phyloP scores from a whole-genome alignment of 1,139 yeast genomes.

The Zygoascus meyerae region DNA sequence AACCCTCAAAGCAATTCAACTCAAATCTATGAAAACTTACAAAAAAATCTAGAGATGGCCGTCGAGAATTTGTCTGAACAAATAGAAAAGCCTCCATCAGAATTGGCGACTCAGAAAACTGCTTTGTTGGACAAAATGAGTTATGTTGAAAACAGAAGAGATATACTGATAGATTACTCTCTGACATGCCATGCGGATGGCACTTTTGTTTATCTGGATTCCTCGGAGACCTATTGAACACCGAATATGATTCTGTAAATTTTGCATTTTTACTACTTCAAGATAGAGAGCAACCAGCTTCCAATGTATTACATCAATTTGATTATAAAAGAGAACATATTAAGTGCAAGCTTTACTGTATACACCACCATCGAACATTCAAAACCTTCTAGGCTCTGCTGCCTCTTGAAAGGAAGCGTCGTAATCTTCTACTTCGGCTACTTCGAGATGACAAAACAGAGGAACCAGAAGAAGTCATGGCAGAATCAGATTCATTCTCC shows the following conservation, averaged over 20 bases:
- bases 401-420: not conserved
- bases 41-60: constrained; percentile 60
- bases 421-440: not conserved
- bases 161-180: constrained; percentile 33
- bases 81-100: constrained; percentile 40
- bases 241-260: no score
- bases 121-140: constrained; percentile 34
- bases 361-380: no score
- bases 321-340: no score
- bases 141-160: constrained; percentile 34
- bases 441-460: constrained; percentile 5
- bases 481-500: constrained; percentile 9
- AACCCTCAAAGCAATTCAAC: constrained; percentile 39
- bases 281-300: no score
- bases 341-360: no score
- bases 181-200: constrained; percentile 32
- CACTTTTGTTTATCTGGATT: constrained; percentile 16
- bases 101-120: constrained; percentile 30
- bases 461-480: constrained; percentile 11
- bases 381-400: not conserved
- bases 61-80: constrained; percentile 77
- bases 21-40: constrained; percentile 63
- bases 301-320: no score
- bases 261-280: no score
- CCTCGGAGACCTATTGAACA: no score